A percentile compares a stretch with the other conserved stretches of the same genome.
These are phyloP conservation scores for Camillea tinctor DNA, from an alignment of 2,329 filamentous ascomycete genomes.

Conservation along the genomic window DNA sequence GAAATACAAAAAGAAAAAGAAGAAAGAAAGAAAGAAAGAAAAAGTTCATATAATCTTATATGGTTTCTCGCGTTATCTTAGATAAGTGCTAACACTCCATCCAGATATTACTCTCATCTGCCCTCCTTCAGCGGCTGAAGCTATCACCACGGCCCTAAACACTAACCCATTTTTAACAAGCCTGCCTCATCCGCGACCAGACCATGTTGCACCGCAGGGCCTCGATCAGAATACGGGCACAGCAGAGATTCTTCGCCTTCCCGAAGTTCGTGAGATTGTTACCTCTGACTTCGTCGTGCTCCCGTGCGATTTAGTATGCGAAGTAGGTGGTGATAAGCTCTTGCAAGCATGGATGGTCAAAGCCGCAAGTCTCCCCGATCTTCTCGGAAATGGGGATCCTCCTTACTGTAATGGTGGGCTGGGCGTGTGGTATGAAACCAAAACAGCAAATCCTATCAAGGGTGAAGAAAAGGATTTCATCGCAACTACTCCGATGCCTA, in stretches of 20 bases:
- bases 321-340: slow-evolving; percentile 78
- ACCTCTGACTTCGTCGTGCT: slow-evolving; percentile 85
- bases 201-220: slow-evolving; percentile 72
- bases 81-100: slow-evolving; percentile 9
- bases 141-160: slow-evolving; percentile 68
- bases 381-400: slow-evolving; percentile 47
- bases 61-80: slow-evolving; percentile 20
- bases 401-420: slow-evolving; percentile 69
- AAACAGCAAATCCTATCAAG: slow-evolving; percentile 72
- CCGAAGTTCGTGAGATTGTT: slow-evolving; percentile 76
- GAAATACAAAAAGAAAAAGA: too few species aligned
- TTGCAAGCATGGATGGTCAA: slow-evolving; percentile 91
- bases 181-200: slow-evolving; percentile 69
- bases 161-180: slow-evolving; percentile 76
- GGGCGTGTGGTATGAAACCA: slow-evolving; percentile 89
- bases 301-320: slow-evolving; percentile 91
- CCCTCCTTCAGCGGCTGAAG: slow-evolving; percentile 62
- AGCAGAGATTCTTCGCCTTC: slow-evolving; percentile 80
- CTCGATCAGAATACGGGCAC: slow-evolving; percentile 85
- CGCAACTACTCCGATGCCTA: slow-evolving; percentile 67
- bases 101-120: slow-evolving; percentile 63
- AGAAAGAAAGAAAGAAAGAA: too few species aligned
- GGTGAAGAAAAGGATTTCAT: slow-evolving; percentile 93
- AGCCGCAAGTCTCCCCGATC: slow-evolving; percentile 66
- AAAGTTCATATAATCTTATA: too few species aligned